A percentile compares a stretch with the other conserved stretches of the same genome.
Conservation (phyloP, 2,329 filamentous ascomycete genomes). For the Sporothrix dimorphospora region DNA sequence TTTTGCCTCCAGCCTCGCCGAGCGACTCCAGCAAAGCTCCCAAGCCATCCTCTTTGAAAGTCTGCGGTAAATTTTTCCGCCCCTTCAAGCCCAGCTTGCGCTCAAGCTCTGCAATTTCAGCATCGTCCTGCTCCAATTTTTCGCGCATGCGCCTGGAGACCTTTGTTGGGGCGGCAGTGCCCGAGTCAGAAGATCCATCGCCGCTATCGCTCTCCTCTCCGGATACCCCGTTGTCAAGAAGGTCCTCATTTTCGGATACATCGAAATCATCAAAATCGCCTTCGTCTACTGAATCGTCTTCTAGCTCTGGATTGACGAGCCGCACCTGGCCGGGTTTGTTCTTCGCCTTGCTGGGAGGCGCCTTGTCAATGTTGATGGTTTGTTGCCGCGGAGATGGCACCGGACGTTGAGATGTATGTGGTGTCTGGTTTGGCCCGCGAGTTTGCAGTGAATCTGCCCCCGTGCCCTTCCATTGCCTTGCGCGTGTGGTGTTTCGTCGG, state of each 20-base stretch:
- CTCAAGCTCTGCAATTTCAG: constrained; percentile 84
- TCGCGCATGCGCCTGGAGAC: constrained; percentile 54
- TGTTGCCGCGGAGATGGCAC: neutral
- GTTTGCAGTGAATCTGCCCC: constrained; percentile 54
- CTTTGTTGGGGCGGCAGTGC: constrained; percentile 28
- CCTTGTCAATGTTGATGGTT: neutral
- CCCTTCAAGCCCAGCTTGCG: constrained; percentile 82
- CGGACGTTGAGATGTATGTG: neutral
- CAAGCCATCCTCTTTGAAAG: constrained; percentile 80
- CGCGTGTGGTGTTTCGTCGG: neutral
- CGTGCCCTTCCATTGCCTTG: constrained; percentile 60
- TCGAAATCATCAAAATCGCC: constrained; percentile 30
- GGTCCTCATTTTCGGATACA: constrained; percentile 28
- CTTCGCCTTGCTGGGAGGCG: neutral
- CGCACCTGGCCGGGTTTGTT: neutral
- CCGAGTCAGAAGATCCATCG: constrained; percentile 24
- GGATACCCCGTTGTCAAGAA: constrained; percentile 28
- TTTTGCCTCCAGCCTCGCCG: constrained; percentile 53
- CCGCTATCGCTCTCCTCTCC: constrained; percentile 37
- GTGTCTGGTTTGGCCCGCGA: neutral
- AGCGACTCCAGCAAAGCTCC: constrained; percentile 66
- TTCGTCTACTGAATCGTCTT: constrained; percentile 27
- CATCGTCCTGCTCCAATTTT: constrained; percentile 77
- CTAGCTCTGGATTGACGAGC: neutral
- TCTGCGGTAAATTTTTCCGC: constrained; percentile 72